Percentiles rank a stretch among this genome's conserved stretches.
phyloP scores from a whole-genome alignment of 495 filamentous ascomycete genomes.

The Amphirosellinia nigrospora region DNA sequence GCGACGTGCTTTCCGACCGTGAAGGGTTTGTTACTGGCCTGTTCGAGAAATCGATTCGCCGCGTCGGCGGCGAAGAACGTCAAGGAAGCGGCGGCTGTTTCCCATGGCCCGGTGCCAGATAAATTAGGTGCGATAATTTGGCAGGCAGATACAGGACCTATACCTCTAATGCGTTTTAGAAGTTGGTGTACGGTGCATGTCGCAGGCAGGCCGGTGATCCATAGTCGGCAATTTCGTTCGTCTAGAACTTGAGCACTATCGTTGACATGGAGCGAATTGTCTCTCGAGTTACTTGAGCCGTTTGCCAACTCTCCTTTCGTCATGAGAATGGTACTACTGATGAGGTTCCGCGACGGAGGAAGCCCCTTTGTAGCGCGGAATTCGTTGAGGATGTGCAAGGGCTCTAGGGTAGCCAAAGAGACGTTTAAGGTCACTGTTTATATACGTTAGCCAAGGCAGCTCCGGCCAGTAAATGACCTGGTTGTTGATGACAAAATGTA shows the following conservation, averaged over 20 bases:
- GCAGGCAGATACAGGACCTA: conserved; percentile 40
- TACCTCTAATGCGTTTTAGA: conserved; percentile 34
- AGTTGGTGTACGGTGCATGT: conserved; percentile 29
- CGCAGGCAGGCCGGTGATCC: conserved; percentile 41
- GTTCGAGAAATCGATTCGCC: conserved; percentile 30
- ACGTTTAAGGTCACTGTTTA: neutral
- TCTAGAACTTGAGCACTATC: conserved; percentile 32
- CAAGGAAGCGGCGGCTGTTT: conserved; percentile 41
- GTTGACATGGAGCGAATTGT: neutral
- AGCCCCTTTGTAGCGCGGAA: conserved; percentile 3
- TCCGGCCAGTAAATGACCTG: neutral
- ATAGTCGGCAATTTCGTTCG: conserved; percentile 43
- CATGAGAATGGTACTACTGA: conserved; percentile 1
- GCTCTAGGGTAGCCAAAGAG: neutral
- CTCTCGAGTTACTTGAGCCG: neutral
- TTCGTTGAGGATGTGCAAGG: conserved; percentile 5
- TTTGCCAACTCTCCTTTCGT: neutral
- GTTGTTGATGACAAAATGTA: neutral
- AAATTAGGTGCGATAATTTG: conserved; percentile 31
- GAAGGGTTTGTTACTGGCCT: conserved; percentile 10
- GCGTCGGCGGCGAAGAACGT: conserved; percentile 41
- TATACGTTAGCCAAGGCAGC: neutral
- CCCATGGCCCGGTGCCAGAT: neutral
- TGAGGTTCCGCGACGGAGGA: conserved; percentile 8
- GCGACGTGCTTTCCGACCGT: conserved; percentile 13